Base-by-base conservation (phyloP, 495 filamentous ascomycete species). In the Neurospora sp. region DNA sequence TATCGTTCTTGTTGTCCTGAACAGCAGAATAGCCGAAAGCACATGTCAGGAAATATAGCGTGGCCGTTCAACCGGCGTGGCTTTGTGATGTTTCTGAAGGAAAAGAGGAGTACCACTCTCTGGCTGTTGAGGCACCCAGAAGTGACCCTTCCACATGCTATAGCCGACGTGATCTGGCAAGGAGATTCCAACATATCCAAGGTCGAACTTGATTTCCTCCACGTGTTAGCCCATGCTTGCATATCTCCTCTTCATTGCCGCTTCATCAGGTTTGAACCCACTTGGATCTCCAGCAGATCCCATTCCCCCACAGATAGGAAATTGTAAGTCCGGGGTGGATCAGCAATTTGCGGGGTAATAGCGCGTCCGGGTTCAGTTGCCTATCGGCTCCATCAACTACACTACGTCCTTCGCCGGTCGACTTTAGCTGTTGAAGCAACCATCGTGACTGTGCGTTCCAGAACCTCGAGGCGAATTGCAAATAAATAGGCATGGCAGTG, bases 61-160 rank as follows among this genome's bases (percentile, higher is more conserved):
- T 65, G 3, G 27, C 53, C 31, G 27, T 65, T 65, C 53, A 65
- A 37, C 53, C 53, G 53, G 31, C 27, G 27, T 65, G 27, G 53
- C 53, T 65, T 37, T 71, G 38, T 22, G 10, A 39, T 40, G 20
- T 69, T 8, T 35, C 53, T 72, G 8, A 20, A 42, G 31, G n/a
- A 12, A 20, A 31, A 41, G 16, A 38, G 71, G 18, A 75, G 73
- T 40, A 82, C 70, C 71, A 77, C 76, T 44, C 77, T 79, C 37
- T 83, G 71, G 73, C 83, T 82, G 71, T 83, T 84, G 75, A 84
- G 83, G 82, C 82, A 78, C 22, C 45, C 45, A 61, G 22, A 31
- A 61, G 53, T 65, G 18, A 65, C 27, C 53, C 16, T 35, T 65
- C 31, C 27, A 65, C 53, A 35, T 1, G 53, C 31, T 65, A 65